phyloP scores from a whole-genome alignment of 2,329 filamentous ascomycete species.

The Penicillium thymicola region DNA sequence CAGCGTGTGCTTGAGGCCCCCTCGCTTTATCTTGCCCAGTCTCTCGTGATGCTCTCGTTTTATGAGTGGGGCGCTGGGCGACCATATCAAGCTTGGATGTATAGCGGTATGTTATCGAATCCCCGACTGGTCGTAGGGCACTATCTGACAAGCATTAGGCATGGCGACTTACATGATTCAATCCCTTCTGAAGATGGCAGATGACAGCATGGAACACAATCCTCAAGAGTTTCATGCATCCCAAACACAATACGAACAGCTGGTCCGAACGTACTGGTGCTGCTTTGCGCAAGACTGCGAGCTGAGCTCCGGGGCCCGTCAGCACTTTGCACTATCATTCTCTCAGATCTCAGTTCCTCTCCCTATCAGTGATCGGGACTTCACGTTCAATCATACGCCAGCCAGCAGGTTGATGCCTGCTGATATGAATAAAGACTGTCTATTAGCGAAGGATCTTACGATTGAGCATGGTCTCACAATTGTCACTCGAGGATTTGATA shows the following conservation, averaged over 20 bases:
- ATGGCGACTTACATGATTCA: constrained; percentile 42
- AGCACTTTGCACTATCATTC: constrained; percentile 38
- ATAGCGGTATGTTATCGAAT: constrained; percentile 30
- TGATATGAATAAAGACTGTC: constrained; percentile 25
- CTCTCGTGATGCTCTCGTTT: constrained; percentile 36
- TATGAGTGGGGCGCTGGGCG: constrained; percentile 38
- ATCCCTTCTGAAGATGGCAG: constrained; percentile 35
- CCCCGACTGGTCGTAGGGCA: background rate
- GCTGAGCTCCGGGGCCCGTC: constrained; percentile 36
- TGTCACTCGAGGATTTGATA: constrained; percentile 38
- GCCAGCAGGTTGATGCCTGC: constrained; percentile 29
- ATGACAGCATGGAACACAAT: constrained; percentile 38
- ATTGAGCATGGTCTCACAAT: constrained; percentile 36
- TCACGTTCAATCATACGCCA: constrained; percentile 30
- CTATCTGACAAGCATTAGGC: constrained; percentile 20
- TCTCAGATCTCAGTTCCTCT: constrained; percentile 37
- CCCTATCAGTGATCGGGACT: constrained; percentile 37
- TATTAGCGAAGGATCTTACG: constrained; percentile 22
- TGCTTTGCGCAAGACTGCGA: constrained; percentile 40
- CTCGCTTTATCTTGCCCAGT: constrained; percentile 36
- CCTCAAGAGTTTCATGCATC: constrained; percentile 34
- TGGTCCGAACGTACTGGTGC: constrained; percentile 39
- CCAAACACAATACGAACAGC: constrained; percentile 36
- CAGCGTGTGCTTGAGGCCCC: constrained; percentile 33
- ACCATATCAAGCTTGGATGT: constrained; percentile 41